Percentiles rank a stretch among this genome's conserved stretches.
Evolutionary conservation across 169 alveolate genomes (phyloP).

Genomic region (Eimeria tenella): DNA sequence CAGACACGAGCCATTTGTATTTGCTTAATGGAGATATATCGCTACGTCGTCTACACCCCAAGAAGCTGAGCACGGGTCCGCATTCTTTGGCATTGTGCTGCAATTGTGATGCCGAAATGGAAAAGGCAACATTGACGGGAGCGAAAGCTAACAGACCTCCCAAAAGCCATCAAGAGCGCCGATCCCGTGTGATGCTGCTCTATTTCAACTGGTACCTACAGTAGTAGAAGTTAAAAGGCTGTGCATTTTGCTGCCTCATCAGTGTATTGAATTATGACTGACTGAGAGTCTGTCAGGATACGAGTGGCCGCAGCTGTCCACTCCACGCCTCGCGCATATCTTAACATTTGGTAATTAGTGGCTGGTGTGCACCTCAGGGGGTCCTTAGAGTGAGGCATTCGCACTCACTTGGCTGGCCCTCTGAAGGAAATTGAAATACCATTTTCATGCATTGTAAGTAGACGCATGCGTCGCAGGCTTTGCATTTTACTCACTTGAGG

Average conservation of each 20-base stretch:
- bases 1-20: not conserved
- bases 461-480: not conserved
- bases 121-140: not conserved
- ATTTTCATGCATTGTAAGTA: not conserved
- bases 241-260: not conserved
- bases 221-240: not conserved
- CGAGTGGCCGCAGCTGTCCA: slow-evolving; percentile 77
- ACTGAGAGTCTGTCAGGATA: slow-evolving; percentile 77
- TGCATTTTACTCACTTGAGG: slow-evolving; percentile 33
- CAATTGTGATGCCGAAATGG: not conserved
- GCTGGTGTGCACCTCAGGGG: not conserved
- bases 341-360: not conserved
- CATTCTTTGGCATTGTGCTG: slow-evolving; percentile 70
- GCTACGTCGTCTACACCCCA: slow-evolving; percentile 81
- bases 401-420: slow-evolving; percentile 33
- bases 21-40: slow-evolving; percentile 42
- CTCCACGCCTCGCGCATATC: slow-evolving; percentile 74
- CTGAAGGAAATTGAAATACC: not conserved
- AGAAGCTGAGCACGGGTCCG: slow-evolving; percentile 75
- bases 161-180: slow-evolving; percentile 55
- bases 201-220: slow-evolving; percentile 57
- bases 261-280: not conserved
- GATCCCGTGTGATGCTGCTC: slow-evolving; percentile 64
- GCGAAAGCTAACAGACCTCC: slow-evolving; percentile 8
- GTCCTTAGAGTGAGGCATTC: no score